These are phyloP conservation scores for Vanrija humicola DNA, from an alignment of 1,284 basidiomycete species.

Conservation along the genomic window DNA sequence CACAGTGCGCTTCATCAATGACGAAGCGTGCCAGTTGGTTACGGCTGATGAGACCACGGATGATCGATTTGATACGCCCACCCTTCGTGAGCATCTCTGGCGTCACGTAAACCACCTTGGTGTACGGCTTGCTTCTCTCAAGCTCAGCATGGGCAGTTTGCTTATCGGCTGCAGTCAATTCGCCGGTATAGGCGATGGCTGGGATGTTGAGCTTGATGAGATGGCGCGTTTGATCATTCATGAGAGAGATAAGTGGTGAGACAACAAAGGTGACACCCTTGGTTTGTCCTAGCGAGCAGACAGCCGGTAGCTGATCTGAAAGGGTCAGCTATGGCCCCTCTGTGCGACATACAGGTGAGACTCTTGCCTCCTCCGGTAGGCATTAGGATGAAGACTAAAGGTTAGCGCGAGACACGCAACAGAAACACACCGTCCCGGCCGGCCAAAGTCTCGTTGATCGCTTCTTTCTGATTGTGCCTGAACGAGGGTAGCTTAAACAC, in stretches of 20 bases:
- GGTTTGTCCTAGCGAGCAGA: conserved; percentile 68
- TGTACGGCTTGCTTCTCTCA: conserved; percentile 47
- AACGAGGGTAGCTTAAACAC: conserved; percentile 70
- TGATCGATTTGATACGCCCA: conserved; percentile 56
- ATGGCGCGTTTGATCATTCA: conserved; percentile 80
- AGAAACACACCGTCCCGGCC: conserved; percentile 60
- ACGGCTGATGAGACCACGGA: conserved; percentile 58
- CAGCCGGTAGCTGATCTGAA: conserved; percentile 70
- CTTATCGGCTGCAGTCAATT: conserved; percentile 51
- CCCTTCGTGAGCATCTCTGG: conserved; percentile 81
- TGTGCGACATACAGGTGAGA: conserved; percentile 59
- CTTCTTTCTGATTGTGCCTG: conserved; percentile 80
- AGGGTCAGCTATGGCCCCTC: background rate
- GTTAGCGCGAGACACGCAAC: background rate
- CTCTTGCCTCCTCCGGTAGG: conserved; percentile 96
- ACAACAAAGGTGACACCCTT: conserved; percentile 85
- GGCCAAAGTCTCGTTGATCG: conserved; percentile 70
- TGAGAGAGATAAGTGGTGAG: conserved; percentile 83
- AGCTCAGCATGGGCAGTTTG: conserved; percentile 53
- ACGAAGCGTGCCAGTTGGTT: conserved; percentile 80
- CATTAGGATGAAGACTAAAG: conserved; percentile 84
- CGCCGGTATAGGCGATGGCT: conserved; percentile 68
- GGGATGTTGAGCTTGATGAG: conserved; percentile 66
- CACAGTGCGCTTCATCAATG: conserved; percentile 94
- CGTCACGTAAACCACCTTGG: conserved; percentile 80